Evolutionary conservation across 2,329 filamentous ascomycete genomes (phyloP), one percentile per base, ranked within the genome.

Genomic region (Calonectria ilicicola): DNA sequence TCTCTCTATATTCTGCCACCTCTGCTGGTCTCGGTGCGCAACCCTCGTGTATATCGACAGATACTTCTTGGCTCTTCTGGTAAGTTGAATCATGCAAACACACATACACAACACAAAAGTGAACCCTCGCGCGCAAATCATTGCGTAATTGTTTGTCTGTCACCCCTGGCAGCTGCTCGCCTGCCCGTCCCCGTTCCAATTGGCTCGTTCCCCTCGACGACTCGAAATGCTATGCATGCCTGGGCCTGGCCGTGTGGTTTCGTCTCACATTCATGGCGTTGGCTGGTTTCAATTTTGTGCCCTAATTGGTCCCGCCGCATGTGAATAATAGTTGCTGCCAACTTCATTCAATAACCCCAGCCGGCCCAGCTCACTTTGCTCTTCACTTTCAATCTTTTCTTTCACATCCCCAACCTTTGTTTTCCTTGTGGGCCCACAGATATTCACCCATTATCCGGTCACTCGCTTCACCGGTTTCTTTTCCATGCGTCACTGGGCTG

Each of bases 21-120:
- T 65, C 47, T 65, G 63, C 65, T 67, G 65, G 69, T 72, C 65
- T 72, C 58, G 47, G 69, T 51, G 58, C 27, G 46, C 38, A 51
- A 32, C 29, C 10, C 26, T 38, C 32, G 53, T 60, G 58, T 63
- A 35, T 63, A 63, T 63, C 58, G 38, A 29, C 58, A 63, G 40
- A 23, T 63, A 2, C 46, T 40, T 51, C 29, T 32, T 32, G 29
- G 29, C 29, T 32, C 29, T 64, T 32, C 32, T 32, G 69, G 65
- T 68, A 65, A 72, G 69, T 71, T 71, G 17, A 49, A 38, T 38
- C 14, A 29, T 53, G 47, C 21, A 8, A 38, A 23, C 8, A 47
- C 19, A 17, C 64, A 49, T 8, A n/a, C n/a, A n/a, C n/a, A n/a
- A n/a, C n/a, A n/a, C n/a, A n/a, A n/a, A 67, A 53, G 47, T 62